phyloP scores from a whole-genome alignment of 179 eudicot species.

The Silene coronaria region DNA sequence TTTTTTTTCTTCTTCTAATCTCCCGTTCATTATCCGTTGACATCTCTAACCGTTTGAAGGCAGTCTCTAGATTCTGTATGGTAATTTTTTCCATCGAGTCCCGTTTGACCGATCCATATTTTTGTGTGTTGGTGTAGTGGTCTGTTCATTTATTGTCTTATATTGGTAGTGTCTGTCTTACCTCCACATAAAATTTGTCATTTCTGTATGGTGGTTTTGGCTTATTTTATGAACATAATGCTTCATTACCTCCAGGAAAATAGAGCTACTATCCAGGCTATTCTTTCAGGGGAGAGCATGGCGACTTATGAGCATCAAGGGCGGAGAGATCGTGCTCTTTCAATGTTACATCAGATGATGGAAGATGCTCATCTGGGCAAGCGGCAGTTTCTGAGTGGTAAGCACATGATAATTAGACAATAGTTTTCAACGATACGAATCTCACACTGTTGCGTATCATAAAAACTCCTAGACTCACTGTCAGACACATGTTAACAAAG shows the following conservation, averaged over 20 bases:
- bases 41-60: background rate
- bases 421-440: background rate
- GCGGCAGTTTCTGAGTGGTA: slow-evolving; percentile 95
- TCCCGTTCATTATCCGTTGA: background rate
- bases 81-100: background rate
- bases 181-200: slow-evolving; percentile 6
- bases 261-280: slow-evolving; percentile 58
- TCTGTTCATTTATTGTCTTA: background rate
- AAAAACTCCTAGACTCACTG: background rate
- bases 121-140: background rate
- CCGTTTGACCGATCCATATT: background rate
- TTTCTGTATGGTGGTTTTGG: background rate
- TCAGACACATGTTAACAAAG: background rate
- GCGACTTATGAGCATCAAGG: slow-evolving; percentile 52
- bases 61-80: background rate
- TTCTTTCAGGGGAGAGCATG: slow-evolving; percentile 63
- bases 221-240: background rate
- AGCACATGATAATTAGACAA: slow-evolving; percentile 3
- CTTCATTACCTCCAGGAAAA: slow-evolving; percentile 49
- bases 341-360: slow-evolving; percentile 90
- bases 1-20: background rate
- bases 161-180: background rate
- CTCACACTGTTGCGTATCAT: background rate
- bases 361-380: slow-evolving; percentile 98
- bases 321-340: slow-evolving; percentile 88